Evolutionary conservation across 2,329 filamentous ascomycete species (phyloP).

Genomic region (Aphanocladium album): DNA sequence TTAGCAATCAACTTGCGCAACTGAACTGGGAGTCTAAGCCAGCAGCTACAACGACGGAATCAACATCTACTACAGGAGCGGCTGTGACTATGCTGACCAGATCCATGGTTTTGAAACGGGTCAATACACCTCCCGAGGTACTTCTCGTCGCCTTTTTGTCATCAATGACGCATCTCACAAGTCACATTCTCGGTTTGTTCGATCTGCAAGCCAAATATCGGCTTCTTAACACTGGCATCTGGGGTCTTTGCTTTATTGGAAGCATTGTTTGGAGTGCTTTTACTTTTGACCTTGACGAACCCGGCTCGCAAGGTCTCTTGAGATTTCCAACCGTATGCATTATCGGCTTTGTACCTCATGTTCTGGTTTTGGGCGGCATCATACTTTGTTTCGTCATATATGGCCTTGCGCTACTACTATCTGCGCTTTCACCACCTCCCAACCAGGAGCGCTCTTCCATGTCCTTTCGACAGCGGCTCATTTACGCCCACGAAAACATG

Average conservation of each 20-base stretch:
- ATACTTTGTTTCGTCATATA: conserved; percentile 73
- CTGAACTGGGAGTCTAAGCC: conserved; percentile 47
- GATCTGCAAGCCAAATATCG: conserved; percentile 74
- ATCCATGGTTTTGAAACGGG: conserved; percentile 66
- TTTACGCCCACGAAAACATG: conserved; percentile 76
- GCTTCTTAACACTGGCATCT: conserved; percentile 82
- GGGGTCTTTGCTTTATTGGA: conserved; percentile 85
- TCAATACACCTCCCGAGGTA: conserved; percentile 87
- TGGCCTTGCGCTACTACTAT: conserved; percentile 66
- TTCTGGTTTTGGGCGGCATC: conserved; percentile 81
- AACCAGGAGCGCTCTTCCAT: conserved; percentile 25
- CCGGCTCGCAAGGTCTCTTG: conserved; percentile 61
- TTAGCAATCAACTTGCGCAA: conserved; percentile 73
- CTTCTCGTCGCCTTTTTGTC: conserved; percentile 84
- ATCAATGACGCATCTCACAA: conserved; percentile 80
- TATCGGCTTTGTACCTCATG: conserved; percentile 88
- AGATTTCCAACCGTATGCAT: conserved; percentile 93
- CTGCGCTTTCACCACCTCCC: conserved; percentile 43
- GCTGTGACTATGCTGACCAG: conserved; percentile 47
- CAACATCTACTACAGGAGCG: conserved; percentile 18
- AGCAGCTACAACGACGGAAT: conserved; percentile 13
- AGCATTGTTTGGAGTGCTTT: conserved; percentile 74
- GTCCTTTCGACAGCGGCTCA: conserved; percentile 56
- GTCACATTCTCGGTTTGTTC: conserved; percentile 75
- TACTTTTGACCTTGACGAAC: conserved; percentile 56